Conservation (phyloP, 2,329 filamentous ascomycete species). For the Trichoderma oligosporum region DNA sequence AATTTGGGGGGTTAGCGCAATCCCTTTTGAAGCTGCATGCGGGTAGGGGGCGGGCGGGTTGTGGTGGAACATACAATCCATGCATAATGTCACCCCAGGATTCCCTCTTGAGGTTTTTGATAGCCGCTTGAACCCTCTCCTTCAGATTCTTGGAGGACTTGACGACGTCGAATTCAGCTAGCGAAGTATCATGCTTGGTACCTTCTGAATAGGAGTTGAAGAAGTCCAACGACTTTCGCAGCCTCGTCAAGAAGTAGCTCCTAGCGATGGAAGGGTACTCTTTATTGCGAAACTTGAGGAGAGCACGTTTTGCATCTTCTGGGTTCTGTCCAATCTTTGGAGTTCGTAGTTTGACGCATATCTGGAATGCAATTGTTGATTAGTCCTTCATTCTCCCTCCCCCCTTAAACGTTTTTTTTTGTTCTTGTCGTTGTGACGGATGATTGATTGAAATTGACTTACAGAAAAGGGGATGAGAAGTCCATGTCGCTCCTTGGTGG, state of each 20-base stretch:
- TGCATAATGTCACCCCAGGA: constrained; percentile 17
- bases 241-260: constrained; percentile 11
- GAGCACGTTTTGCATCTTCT: constrained; percentile 4
- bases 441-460: background rate
- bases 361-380: background rate
- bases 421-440: background rate
- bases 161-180: constrained; percentile 14
- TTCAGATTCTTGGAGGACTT: constrained; percentile 19
- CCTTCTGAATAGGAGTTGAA: constrained; percentile 19
- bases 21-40: background rate
- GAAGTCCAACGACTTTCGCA: constrained; percentile 16
- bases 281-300: constrained; percentile 18
- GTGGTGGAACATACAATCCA: constrained; percentile 16
- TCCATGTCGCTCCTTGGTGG: constrained; percentile 9
- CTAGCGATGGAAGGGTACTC: constrained; percentile 16
- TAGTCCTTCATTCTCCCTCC: background rate
- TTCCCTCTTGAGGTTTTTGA: constrained; percentile 12
- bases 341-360: constrained; percentile 16
- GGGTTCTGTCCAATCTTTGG: constrained; percentile 16
- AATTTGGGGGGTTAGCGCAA: constrained; percentile 1
- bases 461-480: constrained; percentile 18
- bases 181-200: background rate
- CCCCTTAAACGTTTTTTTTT: too few species aligned
- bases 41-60: background rate
- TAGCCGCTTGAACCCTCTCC: constrained; percentile 2